Conservation (phyloP, 768 basidiomycete genomes). For the Naganishia vishniacii region DNA sequence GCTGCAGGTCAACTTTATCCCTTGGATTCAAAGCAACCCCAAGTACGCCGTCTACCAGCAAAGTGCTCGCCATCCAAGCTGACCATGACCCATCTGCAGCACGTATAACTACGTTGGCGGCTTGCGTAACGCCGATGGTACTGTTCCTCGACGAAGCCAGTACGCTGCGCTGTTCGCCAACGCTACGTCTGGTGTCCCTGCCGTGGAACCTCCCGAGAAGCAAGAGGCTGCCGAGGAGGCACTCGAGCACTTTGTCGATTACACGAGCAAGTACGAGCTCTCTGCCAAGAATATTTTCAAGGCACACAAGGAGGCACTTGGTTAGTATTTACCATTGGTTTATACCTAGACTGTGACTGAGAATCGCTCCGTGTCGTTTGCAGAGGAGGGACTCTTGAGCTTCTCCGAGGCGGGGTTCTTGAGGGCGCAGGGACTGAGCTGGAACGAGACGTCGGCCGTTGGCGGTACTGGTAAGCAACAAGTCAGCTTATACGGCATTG, state of each 20-base stretch:
- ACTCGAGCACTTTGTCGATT: constrained; percentile 28
- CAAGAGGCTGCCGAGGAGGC: constrained; percentile 26
- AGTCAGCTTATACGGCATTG: neutral
- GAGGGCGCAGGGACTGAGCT: constrained; percentile 25
- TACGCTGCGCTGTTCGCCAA: constrained; percentile 27
- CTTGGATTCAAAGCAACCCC: constrained; percentile 32
- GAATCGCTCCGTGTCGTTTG: neutral
- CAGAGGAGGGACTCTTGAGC: constrained; percentile 29
- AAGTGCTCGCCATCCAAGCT: neutral
- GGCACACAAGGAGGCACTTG: constrained; percentile 34
- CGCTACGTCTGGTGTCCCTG: neutral
- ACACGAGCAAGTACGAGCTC: constrained; percentile 14
- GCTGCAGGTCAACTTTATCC: constrained; percentile 34
- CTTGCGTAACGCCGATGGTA: constrained; percentile 33
- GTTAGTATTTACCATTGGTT: constrained; percentile 5
- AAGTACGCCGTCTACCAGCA: neutral
- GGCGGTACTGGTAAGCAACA: constrained; percentile 26
- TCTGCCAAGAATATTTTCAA: constrained; percentile 33
- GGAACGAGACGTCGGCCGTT: constrained; percentile 29
- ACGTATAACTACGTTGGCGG: constrained; percentile 29
- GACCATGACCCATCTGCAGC: constrained; percentile 1
- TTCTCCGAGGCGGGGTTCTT: constrained; percentile 26
- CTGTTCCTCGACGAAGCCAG: constrained; percentile 32
- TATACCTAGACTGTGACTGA: neutral
- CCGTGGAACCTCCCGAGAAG: constrained; percentile 21